These are phyloP conservation scores for Candida sanyiensis DNA, from an alignment of 805 yeast species.

Conservation along the genomic window DNA sequence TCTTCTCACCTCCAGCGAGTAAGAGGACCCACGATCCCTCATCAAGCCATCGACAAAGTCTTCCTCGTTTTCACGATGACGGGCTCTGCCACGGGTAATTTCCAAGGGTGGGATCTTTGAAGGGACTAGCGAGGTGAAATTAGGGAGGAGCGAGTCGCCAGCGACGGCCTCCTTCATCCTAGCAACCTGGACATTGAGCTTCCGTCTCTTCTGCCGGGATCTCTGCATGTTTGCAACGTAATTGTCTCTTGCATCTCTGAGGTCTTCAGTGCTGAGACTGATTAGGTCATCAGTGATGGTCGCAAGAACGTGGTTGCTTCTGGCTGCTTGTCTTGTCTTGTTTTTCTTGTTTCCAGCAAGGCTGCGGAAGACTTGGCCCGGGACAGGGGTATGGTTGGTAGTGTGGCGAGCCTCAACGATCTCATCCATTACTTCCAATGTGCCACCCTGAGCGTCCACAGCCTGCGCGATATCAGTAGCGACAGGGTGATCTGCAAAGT, in stretches of 20 bases:
- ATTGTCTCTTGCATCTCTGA: slow-evolving; percentile 22
- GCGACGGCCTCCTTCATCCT: neutral
- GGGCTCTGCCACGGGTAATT: slow-evolving; percentile 12
- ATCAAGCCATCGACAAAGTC: slow-evolving; percentile 24
- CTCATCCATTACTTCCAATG: neutral
- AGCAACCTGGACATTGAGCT: neutral
- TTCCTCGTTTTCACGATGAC: slow-evolving; percentile 10
- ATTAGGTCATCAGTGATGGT: slow-evolving; percentile 17
- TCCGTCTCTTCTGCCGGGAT: slow-evolving; percentile 5
- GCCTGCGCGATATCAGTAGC: neutral
- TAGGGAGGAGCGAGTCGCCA: slow-evolving; percentile 2
- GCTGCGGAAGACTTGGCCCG: too few species aligned
- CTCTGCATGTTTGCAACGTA: slow-evolving; percentile 17
- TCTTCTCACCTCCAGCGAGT: slow-evolving; percentile 23
- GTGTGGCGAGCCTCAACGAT: slow-evolving; percentile 4
- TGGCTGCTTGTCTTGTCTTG: neutral
- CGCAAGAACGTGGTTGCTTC: neutral
- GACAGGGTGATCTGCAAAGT: slow-evolving; percentile 1
- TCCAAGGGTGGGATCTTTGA: neutral
- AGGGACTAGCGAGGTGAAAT: neutral
- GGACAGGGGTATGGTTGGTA: too few species aligned
- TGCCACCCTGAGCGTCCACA: neutral
- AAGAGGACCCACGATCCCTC: slow-evolving; percentile 22
- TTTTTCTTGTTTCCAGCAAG: too few species aligned
- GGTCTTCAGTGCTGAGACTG: slow-evolving; percentile 19